phyloP scores from a whole-genome alignment of 306 rosid species.

The Sphenostylis stenocarpa region DNA sequence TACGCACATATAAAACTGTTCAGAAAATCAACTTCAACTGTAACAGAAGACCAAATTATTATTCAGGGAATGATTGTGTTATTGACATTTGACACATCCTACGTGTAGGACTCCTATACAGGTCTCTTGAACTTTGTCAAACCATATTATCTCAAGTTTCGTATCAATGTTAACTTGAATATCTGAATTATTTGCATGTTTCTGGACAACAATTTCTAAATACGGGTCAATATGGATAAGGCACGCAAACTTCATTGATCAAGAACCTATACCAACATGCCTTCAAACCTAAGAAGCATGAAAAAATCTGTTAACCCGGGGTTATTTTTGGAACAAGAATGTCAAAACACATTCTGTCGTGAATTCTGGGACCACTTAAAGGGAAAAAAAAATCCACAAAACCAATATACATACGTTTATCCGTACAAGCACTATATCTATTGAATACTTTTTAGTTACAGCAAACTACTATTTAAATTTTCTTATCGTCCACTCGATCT shows the following conservation, averaged over 20 bases:
- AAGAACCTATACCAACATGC: background rate
- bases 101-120: background rate
- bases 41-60: background rate
- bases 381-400: conserved; percentile 15
- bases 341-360: conserved; percentile 13
- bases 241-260: background rate
- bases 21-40: conserved; percentile 16
- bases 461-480: background rate
- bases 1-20: background rate
- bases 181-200: background rate
- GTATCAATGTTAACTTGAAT: background rate
- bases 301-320: background rate
- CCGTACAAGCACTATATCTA: conserved; percentile 10
- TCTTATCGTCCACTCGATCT: background rate
- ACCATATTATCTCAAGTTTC: conserved; percentile 10
- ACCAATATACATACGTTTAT: background rate
- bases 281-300: conserved; percentile 18
- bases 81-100: background rate
- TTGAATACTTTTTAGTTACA: background rate
- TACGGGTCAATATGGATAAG: conserved; percentile 3
- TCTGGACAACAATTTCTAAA: background rate
- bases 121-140: background rate
- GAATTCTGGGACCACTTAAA: conserved; percentile 32
- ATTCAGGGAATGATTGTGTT: background rate
- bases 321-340: background rate